phyloP scores from a whole-genome alignment of 2,329 filamentous ascomycete genomes.

The Alternaria alternata region DNA sequence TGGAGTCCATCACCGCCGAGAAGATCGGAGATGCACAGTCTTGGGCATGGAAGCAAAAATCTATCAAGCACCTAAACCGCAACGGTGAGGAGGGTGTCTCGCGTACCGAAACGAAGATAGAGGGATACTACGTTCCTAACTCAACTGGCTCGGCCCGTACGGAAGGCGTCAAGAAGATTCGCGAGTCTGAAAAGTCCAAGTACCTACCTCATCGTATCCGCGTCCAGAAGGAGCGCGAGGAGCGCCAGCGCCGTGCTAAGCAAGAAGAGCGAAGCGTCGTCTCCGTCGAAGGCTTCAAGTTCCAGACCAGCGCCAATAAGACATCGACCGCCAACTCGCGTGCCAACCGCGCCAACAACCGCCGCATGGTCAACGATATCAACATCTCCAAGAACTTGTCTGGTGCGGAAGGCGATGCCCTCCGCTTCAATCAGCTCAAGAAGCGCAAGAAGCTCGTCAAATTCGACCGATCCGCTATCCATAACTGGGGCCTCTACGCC shows the following conservation, averaged over 20 bases:
- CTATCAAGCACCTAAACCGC: slow-evolving; percentile 73
- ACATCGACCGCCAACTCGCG: slow-evolving; percentile 89
- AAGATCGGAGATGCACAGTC: slow-evolving; percentile 65
- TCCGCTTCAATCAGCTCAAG: slow-evolving; percentile 98
- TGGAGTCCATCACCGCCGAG: slow-evolving; percentile 57
- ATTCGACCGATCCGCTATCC: slow-evolving; percentile 95
- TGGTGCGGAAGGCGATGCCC: slow-evolving; percentile 80
- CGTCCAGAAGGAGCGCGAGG: slow-evolving; percentile 88
- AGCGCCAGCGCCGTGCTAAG: slow-evolving; percentile 80
- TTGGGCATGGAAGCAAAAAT: slow-evolving; percentile 76
- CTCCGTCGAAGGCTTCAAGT: slow-evolving; percentile 58
- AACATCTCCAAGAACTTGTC: slow-evolving; percentile 86
- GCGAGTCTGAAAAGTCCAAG: slow-evolving; percentile 97
- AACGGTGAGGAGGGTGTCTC: slow-evolving; percentile 64
- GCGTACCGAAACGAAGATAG: slow-evolving; percentile 62
- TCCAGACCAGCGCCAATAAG: slow-evolving; percentile 75
- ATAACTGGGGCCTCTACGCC: slow-evolving; percentile 98
- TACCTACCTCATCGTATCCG: slow-evolving; percentile 98
- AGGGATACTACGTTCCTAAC: slow-evolving; percentile 84
- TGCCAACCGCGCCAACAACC: slow-evolving; percentile 94
- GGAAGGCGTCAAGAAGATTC: slow-evolving; percentile 92
- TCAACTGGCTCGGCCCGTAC: slow-evolving; percentile 85
- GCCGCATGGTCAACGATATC: slow-evolving; percentile 90
- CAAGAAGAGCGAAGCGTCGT: slow-evolving; percentile 60
- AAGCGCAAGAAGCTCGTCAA: slow-evolving; percentile 99